A percentile compares a stretch with the other conserved stretches of the same genome.
These are phyloP conservation scores for Ceratobasidium sp. DNA, from an alignment of 1,284 basidiomycete genomes.

Conservation along the genomic window DNA sequence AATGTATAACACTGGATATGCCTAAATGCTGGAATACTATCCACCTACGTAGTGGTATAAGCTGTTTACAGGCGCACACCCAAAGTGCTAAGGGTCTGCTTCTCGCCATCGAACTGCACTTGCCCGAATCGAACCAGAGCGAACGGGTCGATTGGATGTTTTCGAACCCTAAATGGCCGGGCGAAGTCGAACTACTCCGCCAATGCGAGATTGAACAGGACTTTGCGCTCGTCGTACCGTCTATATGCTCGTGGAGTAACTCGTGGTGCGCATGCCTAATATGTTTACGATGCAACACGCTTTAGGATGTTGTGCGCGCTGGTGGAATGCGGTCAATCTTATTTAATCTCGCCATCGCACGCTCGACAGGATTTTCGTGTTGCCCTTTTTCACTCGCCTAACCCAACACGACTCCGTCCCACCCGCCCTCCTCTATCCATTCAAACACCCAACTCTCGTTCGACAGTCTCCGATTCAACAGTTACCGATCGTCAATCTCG, in stretches of 20 bases:
- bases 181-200: conserved; percentile 17
- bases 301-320: background rate
- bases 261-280: conserved; percentile 12
- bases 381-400: conserved; percentile 19
- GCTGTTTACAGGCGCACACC: conserved; percentile 8
- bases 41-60: background rate
- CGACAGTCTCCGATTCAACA: conserved; percentile 9
- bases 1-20: background rate
- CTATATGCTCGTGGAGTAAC: background rate
- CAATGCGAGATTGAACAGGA: conserved; percentile 17
- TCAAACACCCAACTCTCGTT: conserved; percentile 21
- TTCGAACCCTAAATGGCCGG: conserved; percentile 20
- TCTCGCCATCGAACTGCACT: background rate
- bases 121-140: conserved; percentile 15
- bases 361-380: conserved; percentile 6
- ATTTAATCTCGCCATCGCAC: background rate
- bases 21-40: conserved; percentile 30
- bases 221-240: conserved; percentile 16
- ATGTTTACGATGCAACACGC: conserved; percentile 18
- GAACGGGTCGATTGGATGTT: conserved; percentile 15
- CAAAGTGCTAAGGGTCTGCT: conserved; percentile 11
- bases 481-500: conserved; percentile 5
- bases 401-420: conserved; percentile 9
- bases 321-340: conserved; percentile 2
- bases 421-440: conserved; percentile 7